Percentiles rank a stretch among this genome's conserved stretches.
Conservation (phyloP, 2,329 filamentous ascomycete species). For the Xylaria hypoxylon region DNA sequence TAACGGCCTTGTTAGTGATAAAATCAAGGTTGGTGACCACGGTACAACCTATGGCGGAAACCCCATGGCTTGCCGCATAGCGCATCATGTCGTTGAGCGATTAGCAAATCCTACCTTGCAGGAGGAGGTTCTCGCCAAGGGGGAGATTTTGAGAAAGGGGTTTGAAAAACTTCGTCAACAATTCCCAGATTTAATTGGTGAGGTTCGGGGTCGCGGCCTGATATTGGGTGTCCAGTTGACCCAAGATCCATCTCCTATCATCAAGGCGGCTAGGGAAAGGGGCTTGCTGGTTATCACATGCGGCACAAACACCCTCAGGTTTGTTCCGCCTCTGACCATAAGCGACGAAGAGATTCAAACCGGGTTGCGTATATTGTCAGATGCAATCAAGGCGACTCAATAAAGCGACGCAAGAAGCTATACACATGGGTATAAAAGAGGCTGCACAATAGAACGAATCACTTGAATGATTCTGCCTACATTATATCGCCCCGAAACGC, state of each 20-base stretch:
- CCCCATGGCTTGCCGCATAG: constrained; percentile 84
- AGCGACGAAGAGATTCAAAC: constrained; percentile 82
- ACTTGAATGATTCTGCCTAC: background rate
- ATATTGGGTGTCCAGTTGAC: constrained; percentile 88
- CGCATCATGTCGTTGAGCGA: constrained; percentile 84
- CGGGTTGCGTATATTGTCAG: constrained; percentile 79
- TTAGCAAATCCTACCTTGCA: constrained; percentile 79
- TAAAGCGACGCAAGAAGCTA: constrained; percentile 12
- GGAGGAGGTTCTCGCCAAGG: constrained; percentile 74
- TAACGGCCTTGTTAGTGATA: constrained; percentile 71
- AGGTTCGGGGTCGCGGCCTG: constrained; percentile 84
- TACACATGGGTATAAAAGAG: constrained; percentile 6
- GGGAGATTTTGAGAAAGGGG: constrained; percentile 60
- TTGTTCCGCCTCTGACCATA: constrained; percentile 88
- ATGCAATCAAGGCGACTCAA: constrained; percentile 61
- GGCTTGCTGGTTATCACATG: constrained; percentile 92
- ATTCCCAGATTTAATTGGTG: constrained; percentile 77
- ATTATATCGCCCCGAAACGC: background rate
- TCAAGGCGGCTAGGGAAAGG: constrained; percentile 87
- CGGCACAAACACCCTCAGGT: constrained; percentile 90
- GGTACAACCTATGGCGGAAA: constrained; percentile 96
- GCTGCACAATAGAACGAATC: constrained; percentile 14
- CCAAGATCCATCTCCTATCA: constrained; percentile 76
- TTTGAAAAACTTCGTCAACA: constrained; percentile 61
- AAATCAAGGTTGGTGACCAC: constrained; percentile 80